Evolutionary conservation across 306 rosid genomes (phyloP), one percentile per base, ranked within the genome.

Genomic region (Vigna radiata): DNA sequence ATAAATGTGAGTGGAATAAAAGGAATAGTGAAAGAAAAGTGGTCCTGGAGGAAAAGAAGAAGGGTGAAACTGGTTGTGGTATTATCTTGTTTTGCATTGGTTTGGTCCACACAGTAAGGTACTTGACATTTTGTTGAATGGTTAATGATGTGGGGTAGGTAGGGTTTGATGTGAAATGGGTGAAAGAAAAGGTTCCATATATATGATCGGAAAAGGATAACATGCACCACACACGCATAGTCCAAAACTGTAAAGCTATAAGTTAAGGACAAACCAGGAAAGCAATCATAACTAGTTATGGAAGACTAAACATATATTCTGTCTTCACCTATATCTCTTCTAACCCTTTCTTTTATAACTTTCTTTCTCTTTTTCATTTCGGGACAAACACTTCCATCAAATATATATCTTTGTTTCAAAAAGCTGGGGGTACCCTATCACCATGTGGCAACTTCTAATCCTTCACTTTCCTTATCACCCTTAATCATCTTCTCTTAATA

Each of bases 1-100:
- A 12, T 44, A 44, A 8, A 19, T 36, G 36, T 36, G 68, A 49
- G 36, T 52, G 54, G 18, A 59, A 71, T 70, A 46, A 73, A 55
- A 84, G 60, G 63, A 81, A 70, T 64, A 33, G 43, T 43, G 19
- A 46, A 25, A 39, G 44, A 39, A 59, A 0, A 67, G 94, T 87
- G 94, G 90, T 54, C 60, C 60, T 86, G 89, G 88, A 56, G 68
- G 3, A 33, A 79, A 54, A 64, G n/a, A 54, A 56, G 75, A 63
- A 83, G 66, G 41, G 59, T 44, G 72, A 25, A 47, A 23, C 68
- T 53, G 55, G 54, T 48, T 72, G 81, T 68, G 77, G 70, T 73
- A 85, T 77, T 73, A 83, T 85, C 86, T 78, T 59, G 2, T 56
- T 23, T 56, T 9, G 2, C 61, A 8, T 8, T 19, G 61, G 15